A percentile compares a stretch with the other conserved stretches of the same genome.
phyloP scores from a whole-genome alignment of 2,329 filamentous ascomycete genomes.

The Trichoderma arundinaceum region DNA sequence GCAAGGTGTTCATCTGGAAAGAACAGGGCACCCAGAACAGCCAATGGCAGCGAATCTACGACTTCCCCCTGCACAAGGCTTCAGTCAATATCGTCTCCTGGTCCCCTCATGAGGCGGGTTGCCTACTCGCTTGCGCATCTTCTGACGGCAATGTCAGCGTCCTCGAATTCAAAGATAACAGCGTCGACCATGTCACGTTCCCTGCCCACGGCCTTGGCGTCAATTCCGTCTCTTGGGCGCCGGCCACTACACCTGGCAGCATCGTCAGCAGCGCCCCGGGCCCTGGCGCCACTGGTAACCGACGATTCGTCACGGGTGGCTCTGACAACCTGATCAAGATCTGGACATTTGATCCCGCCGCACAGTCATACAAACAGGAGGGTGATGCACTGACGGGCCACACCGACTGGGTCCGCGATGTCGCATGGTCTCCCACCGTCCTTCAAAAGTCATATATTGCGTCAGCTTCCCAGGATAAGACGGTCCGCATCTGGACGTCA shows the following conservation, averaged over 20 bases:
- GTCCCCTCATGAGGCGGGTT: conserved; percentile 96
- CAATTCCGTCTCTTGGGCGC: conserved; percentile 96
- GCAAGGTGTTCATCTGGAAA: conserved; percentile 98
- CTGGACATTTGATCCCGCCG: conserved; percentile 78
- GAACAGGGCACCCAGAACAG: conserved; percentile 69
- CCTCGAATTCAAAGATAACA: conserved; percentile 95
- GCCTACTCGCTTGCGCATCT: conserved; percentile 90
- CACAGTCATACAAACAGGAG: conserved; percentile 66
- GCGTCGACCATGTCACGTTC: conserved; percentile 88
- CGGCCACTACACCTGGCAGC: conserved; percentile 80
- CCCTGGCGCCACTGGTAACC: conserved; percentile 65
- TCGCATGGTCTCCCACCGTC: conserved; percentile 95
- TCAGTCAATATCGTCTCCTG: conserved; percentile 96
- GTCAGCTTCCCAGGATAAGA: conserved; percentile 94
- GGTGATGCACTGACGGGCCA: conserved; percentile 75
- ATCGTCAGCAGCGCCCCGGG: conserved; percentile 74
- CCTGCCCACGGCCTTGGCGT: conserved; percentile 91
- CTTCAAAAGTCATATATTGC: conserved; percentile 97
- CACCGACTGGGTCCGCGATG: conserved; percentile 95
- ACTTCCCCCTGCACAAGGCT: conserved; percentile 91
- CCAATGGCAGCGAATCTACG: conserved; percentile 85
- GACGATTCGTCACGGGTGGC: conserved; percentile 92
- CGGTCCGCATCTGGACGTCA: conserved; percentile 94
- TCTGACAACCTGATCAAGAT: conserved; percentile 94
- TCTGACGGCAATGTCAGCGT: conserved; percentile 93